phyloP scores from a whole-genome alignment of 2,329 filamentous ascomycete genomes.

The Cladosporium sp. region DNA sequence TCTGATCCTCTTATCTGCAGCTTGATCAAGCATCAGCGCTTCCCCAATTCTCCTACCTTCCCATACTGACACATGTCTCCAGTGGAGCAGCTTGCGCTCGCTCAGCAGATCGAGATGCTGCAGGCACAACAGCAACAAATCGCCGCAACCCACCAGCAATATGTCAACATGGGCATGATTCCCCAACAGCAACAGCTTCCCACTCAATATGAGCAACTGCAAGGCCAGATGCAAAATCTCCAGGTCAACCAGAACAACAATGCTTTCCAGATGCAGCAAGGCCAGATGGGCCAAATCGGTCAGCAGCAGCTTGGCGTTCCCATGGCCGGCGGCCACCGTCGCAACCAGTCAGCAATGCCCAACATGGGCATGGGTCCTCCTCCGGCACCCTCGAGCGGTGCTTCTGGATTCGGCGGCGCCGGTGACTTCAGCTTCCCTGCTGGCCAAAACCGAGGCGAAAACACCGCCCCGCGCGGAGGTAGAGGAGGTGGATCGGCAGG shows the following conservation, averaged over 20 bases:
- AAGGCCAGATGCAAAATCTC: slow-evolving; percentile 75
- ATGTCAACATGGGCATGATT: slow-evolving; percentile 96
- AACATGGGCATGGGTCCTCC: slow-evolving; percentile 85
- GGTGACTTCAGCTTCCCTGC: slow-evolving; percentile 63
- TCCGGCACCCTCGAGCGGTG: slow-evolving; percentile 78
- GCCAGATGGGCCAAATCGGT: slow-evolving; percentile 58
- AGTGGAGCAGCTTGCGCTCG: slow-evolving; percentile 98
- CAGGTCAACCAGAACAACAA: slow-evolving; percentile 62
- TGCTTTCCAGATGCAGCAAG: slow-evolving; percentile 82
- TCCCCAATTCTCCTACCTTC: neutral
- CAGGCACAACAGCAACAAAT: slow-evolving; percentile 99
- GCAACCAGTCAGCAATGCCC: slow-evolving; percentile 95
- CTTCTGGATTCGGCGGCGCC: slow-evolving; percentile 70
- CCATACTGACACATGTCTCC: slow-evolving; percentile 34
- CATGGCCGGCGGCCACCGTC: slow-evolving; percentile 77
- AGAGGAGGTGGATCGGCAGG: slow-evolving; percentile 69
- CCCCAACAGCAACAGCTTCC: slow-evolving; percentile 78
- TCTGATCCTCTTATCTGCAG: neutral
- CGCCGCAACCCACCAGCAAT: slow-evolving; percentile 93
- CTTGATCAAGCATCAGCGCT: neutral
- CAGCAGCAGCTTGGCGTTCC: slow-evolving; percentile 63
- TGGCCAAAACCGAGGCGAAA: slow-evolving; percentile 50
- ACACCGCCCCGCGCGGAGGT: slow-evolving; percentile 62
- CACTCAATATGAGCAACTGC: slow-evolving; percentile 74
- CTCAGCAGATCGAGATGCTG: slow-evolving; percentile 95